A percentile compares a stretch with the other conserved stretches of the same genome.
Conservation (phyloP, 129 eudicot genomes). For the Chrysanthemum seticuspe region DNA sequence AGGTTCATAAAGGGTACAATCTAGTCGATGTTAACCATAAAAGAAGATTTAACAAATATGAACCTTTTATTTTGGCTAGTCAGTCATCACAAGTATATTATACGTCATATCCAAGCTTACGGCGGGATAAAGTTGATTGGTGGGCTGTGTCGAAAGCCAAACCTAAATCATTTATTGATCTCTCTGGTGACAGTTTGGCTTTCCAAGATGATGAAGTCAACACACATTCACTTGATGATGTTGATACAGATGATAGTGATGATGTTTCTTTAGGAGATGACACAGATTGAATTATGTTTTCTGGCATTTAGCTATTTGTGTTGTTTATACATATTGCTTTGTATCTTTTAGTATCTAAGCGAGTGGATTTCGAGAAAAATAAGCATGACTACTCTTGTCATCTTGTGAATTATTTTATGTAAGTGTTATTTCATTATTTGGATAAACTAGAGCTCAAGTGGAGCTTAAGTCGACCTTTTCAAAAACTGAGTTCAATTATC, state of each 20-base stretch:
- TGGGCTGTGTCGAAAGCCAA: background rate
- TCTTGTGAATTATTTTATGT: too few species aligned
- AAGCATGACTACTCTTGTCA: too few species aligned
- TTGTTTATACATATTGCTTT: too few species aligned
- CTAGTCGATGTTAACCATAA: background rate
- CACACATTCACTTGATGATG: background rate
- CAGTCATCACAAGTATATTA: slow-evolving; percentile 3
- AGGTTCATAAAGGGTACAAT: background rate
- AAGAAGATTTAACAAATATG: background rate
- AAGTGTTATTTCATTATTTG: too few species aligned
- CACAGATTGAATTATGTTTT: background rate
- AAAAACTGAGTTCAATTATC: too few species aligned
- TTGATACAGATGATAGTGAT: slow-evolving; percentile 7
- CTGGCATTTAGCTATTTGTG: too few species aligned
- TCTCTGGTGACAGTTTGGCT: background rate
- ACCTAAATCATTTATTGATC: slow-evolving; percentile 1
- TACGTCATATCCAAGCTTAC: background rate
- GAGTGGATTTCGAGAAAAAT: too few species aligned
- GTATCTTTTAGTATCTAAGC: too few species aligned
- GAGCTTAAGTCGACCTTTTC: too few species aligned
- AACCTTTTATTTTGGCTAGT: background rate
- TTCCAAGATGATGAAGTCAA: background rate
- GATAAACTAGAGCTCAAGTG: too few species aligned
- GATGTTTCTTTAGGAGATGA: background rate
- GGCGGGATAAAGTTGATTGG: slow-evolving; percentile 1